Evolutionary conservation across 2,329 filamentous ascomycete species (phyloP).

Genomic region (Decorospora gaudefroyi): DNA sequence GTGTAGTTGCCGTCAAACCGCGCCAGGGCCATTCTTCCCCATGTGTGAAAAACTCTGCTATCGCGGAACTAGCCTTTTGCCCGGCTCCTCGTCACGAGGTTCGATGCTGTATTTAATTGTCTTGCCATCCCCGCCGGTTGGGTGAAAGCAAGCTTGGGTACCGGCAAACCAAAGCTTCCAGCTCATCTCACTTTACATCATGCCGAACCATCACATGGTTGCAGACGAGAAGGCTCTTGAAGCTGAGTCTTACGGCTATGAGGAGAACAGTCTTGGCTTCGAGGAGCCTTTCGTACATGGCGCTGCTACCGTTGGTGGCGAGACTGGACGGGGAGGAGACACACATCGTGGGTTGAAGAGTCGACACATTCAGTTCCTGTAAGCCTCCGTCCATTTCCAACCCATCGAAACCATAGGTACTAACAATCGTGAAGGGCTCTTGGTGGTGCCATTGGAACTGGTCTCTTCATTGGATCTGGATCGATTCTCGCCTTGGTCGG

Average conservation of each 20-base stretch:
- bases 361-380: slow-evolving; percentile 47
- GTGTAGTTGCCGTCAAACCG: neutral
- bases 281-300: slow-evolving; percentile 36
- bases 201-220: slow-evolving; percentile 33
- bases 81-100: slow-evolving; percentile 5
- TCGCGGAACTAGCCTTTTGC: neutral
- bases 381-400: slow-evolving; percentile 5
- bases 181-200: slow-evolving; percentile 11
- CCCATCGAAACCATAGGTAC: slow-evolving; percentile 1
- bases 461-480: slow-evolving; percentile 45
- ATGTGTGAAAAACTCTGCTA: slow-evolving; percentile 21
- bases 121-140: neutral
- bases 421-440: slow-evolving; percentile 59
- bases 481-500: slow-evolving; percentile 41
- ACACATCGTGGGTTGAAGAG: slow-evolving; percentile 46
- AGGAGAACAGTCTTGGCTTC: slow-evolving; percentile 17
- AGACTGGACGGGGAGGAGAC: slow-evolving; percentile 37
- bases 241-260: slow-evolving; percentile 22
- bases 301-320: slow-evolving; percentile 35
- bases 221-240: slow-evolving; percentile 34
- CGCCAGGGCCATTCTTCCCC: slow-evolving; percentile 7
- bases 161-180: neutral
- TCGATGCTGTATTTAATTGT: slow-evolving; percentile 15
- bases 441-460: slow-evolving; percentile 59
- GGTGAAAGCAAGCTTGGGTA: slow-evolving; percentile 4